A percentile compares a stretch with the other conserved stretches of the same genome.
Evolutionary conservation across 1,139 yeast genomes (phyloP).

Genomic region (Protomyces pachydermus): DNA sequence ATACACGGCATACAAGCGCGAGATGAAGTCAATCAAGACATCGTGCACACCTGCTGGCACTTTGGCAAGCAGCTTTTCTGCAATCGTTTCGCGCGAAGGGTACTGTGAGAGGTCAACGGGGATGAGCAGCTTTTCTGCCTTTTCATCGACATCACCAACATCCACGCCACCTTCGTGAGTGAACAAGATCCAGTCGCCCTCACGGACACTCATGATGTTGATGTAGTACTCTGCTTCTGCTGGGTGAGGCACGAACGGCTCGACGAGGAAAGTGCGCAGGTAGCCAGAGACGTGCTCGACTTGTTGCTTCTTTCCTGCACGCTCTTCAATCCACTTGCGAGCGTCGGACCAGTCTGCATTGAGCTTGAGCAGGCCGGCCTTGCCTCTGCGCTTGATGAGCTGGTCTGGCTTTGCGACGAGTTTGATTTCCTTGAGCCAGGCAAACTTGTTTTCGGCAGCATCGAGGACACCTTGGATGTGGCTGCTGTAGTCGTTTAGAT

Average conservation of each 20-base stretch:
- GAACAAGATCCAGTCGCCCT: slow-evolving; percentile 48
- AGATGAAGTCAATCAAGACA: slow-evolving; percentile 45
- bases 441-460: slow-evolving; percentile 42
- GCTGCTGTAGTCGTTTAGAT: slow-evolving; percentile 39
- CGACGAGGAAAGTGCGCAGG: slow-evolving; percentile 45
- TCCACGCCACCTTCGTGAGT: slow-evolving; percentile 51
- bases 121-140: slow-evolving; percentile 45
- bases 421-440: slow-evolving; percentile 44
- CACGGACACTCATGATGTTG: slow-evolving; percentile 48
- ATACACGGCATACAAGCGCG: slow-evolving; percentile 47
- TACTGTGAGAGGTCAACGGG: slow-evolving; percentile 46
- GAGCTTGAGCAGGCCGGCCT: slow-evolving; percentile 46
- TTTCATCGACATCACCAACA: slow-evolving; percentile 48
- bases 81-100: slow-evolving; percentile 42
- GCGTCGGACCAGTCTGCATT: slow-evolving; percentile 47
- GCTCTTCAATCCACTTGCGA: slow-evolving; percentile 44
- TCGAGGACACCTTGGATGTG: slow-evolving; percentile 39
- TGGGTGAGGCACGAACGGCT: slow-evolving; percentile 48
- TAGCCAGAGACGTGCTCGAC: slow-evolving; percentile 45
- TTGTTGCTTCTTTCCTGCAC: slow-evolving; percentile 43
- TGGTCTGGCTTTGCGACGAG: slow-evolving; percentile 49
- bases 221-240: slow-evolving; percentile 47
- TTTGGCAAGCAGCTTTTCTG: slow-evolving; percentile 39
- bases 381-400: slow-evolving; percentile 48
- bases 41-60: slow-evolving; percentile 44